Percentiles rank a stretch among this genome's conserved stretches.
These are phyloP conservation scores for Leishmania turanica DNA, from an alignment of 208 protist genomes.

Conservation along the genomic window DNA sequence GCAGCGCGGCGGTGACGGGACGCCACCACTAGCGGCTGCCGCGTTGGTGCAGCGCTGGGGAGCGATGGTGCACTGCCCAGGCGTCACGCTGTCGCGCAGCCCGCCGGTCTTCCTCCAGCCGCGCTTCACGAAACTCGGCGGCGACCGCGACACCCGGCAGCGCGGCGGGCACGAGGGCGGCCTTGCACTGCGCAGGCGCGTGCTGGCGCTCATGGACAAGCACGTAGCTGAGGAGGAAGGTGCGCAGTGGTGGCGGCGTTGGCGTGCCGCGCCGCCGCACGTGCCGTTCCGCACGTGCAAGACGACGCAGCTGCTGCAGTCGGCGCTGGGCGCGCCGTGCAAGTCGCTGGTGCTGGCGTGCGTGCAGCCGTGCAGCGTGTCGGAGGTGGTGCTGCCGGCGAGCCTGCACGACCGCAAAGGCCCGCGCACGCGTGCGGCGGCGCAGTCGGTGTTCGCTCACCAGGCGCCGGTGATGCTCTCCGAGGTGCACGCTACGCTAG, in stretches of 20 bases:
- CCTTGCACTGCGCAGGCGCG: conserved; percentile 27
- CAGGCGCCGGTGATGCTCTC: conserved; percentile 29
- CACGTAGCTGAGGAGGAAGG: conserved; percentile 18
- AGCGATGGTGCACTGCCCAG: conserved; percentile 20
- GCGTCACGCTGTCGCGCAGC: conserved; percentile 26
- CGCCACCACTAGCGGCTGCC: background rate
- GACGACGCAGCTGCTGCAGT: conserved; percentile 79
- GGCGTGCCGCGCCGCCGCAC: conserved; percentile 21
- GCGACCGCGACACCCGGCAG: background rate
- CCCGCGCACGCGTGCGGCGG: conserved; percentile 17
- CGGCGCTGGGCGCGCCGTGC: conserved; percentile 59
- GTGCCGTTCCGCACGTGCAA: conserved; percentile 78
- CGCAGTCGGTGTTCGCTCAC: conserved; percentile 19
- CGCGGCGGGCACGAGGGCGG: conserved; percentile 3
- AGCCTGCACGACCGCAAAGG: conserved; percentile 14
- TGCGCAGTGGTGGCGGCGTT: conserved; percentile 31
- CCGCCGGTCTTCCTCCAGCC: conserved; percentile 33
- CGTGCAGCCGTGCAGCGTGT: conserved; percentile 57
- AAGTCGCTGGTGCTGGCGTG: conserved; percentile 74
- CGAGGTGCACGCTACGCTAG: conserved; percentile 29
- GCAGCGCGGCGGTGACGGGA: background rate
- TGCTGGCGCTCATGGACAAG: conserved; percentile 26
- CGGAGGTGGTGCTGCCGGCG: conserved; percentile 37
- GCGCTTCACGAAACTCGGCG: conserved; percentile 11
- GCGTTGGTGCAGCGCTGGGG: conserved; percentile 40